Conservation (phyloP, 2,329 filamentous ascomycete species). For the Aureobasidium namibiae region DNA sequence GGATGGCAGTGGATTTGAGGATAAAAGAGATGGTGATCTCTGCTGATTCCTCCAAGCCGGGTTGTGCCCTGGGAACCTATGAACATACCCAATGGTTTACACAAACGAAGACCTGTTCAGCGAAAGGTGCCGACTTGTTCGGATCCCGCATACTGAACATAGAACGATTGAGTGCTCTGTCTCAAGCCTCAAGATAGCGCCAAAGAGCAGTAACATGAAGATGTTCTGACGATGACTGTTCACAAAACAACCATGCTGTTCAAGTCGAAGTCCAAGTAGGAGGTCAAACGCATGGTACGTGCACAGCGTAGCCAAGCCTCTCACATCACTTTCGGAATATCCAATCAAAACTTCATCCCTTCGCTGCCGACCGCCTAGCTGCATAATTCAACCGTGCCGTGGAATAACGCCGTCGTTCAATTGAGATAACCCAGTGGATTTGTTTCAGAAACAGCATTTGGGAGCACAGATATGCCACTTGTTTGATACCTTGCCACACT, state of each 20-base stretch:
- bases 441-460: background rate
- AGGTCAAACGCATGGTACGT: background rate
- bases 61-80: no score
- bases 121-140: no score
- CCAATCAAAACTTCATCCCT: conserved; percentile 8
- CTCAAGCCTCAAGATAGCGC: no score
- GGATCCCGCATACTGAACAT: no score
- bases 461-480: background rate
- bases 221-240: no score
- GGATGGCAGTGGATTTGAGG: no score
- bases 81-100: no score
- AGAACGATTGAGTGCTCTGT: no score
- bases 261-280: background rate
- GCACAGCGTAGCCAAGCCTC: background rate
- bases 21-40: no score
- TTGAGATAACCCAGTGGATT: background rate
- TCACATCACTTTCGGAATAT: background rate
- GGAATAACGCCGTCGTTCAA: background rate
- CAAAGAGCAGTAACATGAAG: no score
- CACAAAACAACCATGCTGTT: background rate
- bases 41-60: no score
- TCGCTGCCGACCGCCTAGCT: background rate
- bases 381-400: background rate
- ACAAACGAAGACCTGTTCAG: no score
- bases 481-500: background rate